Base-by-base conservation (phyloP, 345 rosid species). In the Xanthoceras sorbifolium region DNA sequence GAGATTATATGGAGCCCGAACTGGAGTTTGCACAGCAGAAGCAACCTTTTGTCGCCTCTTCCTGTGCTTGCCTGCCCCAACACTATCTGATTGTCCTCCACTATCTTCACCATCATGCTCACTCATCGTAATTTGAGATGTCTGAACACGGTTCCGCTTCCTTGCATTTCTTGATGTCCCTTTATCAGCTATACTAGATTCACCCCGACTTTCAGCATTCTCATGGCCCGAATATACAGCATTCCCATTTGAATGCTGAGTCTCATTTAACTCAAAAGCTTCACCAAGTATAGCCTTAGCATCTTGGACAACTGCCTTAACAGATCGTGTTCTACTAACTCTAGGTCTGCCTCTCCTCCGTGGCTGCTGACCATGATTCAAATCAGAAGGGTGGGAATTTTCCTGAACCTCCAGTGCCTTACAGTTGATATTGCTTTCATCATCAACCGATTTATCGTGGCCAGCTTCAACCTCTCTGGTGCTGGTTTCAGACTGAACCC, bases 271-370 rank as follows among this genome's bases (percentile, higher is more conserved):
- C 42, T 87, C 86, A 26, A 89, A 48, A 54, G 87, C 85, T 71
- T 85, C 86, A 67, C 97, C 98, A 77, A 89, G 85, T 68, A 93
- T 78, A 67, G 87, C 86, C 77, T 90, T 87, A 5, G 91, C 97
- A 64, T 93, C 99, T 77, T 87, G 84, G 2, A 92, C 97, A 83
- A 89, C 93, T 52, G 83, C 92, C 86, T 93, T 96, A 71, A 93
- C 88, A 67, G 97, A 79, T 52, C 89, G 91, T 31, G 91, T 89
- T 84, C 94, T 90, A 74, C 79, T 83, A 67, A 85, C 78, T 82
- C 88, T 88, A 34, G 89, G 67, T 82, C 81, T 87, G 81, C 90
- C 86, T 80, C 87, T 88, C 82, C 76, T 79, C 29, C 50, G 87
- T 78, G 85, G 75, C 81, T 79, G 89, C 61, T 44, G 74, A 68